Evolutionary conservation across 192 early-diverging fungal species (phyloP), one percentile per base, ranked within the genome.

Genomic region (Coemansia sp.): DNA sequence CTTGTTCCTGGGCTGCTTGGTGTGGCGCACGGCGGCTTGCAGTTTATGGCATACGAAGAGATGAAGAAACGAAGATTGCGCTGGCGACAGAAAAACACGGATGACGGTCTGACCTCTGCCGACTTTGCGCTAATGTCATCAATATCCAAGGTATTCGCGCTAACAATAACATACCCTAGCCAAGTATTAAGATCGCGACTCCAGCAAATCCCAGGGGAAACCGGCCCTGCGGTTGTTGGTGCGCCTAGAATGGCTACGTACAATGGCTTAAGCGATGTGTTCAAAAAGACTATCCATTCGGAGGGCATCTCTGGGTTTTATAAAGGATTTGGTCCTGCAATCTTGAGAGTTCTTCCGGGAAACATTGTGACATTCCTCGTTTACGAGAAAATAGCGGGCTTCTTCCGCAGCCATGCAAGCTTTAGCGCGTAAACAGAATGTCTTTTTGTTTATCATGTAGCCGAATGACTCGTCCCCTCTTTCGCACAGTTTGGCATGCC

Each of bases 41-140:
- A 99, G 77, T 99, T 99, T 75, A 95, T 96, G 93, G 94, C 91
- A 0, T 99, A 99, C 77, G 98, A 99, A 63, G 94, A 97, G 59
- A 89, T 99, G 88, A 99, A 98, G 80, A 86, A 87, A 66, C 86
- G 85, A 77, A 69, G 87, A 44, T 64, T 80, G 40, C 80, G 73
- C 17, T 66, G 58, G 2, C 45, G 55, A n/a, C 48, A 46, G 11
- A 20, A 63, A 0, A 54, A 25, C 17, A 22, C 44, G 0, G 32
- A 17, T 16, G 69, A 55, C 32, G 45, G 65, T 4, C 69, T 90
- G 2, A 76, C 76, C n/a, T 85, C 92, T 9, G 20, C 82, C 4
- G 95, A 97, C 63, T 90, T 93, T 70, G 79, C 94, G 14, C 74
- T 86, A 42, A 94, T 96, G 90, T 94, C 97, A 2, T 89, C 90